phyloP scores from a whole-genome alignment of 345 rosid genomes.

The Arabidopsis thaliana region DNA sequence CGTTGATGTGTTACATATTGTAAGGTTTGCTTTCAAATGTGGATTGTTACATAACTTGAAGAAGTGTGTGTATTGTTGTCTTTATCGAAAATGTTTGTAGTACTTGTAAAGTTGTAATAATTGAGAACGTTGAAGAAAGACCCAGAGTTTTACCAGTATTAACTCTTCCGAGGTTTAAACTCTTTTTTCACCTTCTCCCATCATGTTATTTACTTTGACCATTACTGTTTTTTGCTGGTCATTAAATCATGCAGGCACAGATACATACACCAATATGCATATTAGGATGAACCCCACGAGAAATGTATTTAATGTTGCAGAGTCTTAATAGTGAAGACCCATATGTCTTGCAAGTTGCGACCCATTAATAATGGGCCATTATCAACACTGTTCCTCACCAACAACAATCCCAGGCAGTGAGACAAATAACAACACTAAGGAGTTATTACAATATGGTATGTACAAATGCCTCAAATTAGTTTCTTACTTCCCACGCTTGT shows the following conservation, averaged over 20 bases:
- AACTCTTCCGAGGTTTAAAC: no score
- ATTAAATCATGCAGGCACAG: background rate
- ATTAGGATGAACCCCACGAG: constrained; percentile 14
- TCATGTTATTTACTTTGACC: background rate
- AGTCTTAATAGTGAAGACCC: constrained; percentile 32
- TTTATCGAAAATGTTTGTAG: constrained; percentile 30
- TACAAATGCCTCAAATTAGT: background rate
- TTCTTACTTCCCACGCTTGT: background rate
- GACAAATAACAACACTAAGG: background rate
- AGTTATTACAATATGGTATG: background rate
- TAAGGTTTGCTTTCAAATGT: background rate
- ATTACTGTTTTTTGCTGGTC: background rate
- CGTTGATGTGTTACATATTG: background rate
- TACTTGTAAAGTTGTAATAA: constrained; percentile 17
- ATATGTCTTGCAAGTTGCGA: constrained; percentile 37
- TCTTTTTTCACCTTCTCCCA: background rate
- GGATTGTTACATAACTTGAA: constrained; percentile 24
- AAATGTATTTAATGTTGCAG: constrained; percentile 42
- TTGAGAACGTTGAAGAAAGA: constrained; percentile 31
- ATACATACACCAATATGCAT: background rate
- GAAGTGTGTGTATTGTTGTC: constrained; percentile 25
- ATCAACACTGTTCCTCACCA: constrained; percentile 10
- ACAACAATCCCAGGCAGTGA: constrained; percentile 22
- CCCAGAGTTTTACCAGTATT: background rate
- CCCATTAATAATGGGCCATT: background rate